Percentiles rank a stretch among this genome's conserved stretches.
These are phyloP conservation scores for Myxozyma vanderwaltii DNA, from an alignment of 805 yeast species.

Conservation along the genomic window DNA sequence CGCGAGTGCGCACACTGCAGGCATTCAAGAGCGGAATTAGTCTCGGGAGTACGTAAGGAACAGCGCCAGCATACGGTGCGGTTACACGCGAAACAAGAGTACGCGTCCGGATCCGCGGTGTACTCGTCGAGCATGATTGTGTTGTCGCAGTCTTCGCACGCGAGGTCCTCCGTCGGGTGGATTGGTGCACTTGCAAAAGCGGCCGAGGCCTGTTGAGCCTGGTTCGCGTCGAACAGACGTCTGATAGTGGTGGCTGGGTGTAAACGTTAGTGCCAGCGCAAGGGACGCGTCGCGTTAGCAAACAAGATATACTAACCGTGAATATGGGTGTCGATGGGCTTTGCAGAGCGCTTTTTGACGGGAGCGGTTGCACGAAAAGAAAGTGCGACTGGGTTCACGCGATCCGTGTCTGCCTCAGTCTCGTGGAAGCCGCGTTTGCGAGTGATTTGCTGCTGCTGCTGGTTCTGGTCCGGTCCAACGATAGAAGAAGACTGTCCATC, in stretches of 20 bases:
- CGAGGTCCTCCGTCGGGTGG: conserved; percentile 11
- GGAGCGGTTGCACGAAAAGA: conserved; percentile 2
- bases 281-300: neutral
- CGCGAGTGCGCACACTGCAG: conserved; percentile 30
- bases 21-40: conserved; percentile 24
- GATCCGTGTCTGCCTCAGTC: neutral
- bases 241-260: conserved; percentile 16
- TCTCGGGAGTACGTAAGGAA: conserved; percentile 27
- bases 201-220: conserved; percentile 8
- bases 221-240: conserved; percentile 8
- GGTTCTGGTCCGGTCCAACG: neutral
- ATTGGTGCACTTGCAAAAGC: neutral
- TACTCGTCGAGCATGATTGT: conserved; percentile 28
- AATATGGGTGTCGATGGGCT: conserved; percentile 28
- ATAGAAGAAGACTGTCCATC: neutral
- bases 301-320: conserved; percentile 10
- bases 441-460: conserved; percentile 34
- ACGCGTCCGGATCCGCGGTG: conserved; percentile 26
- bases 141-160: conserved; percentile 34
- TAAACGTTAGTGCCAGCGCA: neutral
- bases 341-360: conserved; percentile 22
- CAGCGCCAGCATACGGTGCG: conserved; percentile 34
- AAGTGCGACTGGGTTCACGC: neutral
- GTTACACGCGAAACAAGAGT: conserved; percentile 27
- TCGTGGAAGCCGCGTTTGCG: conserved; percentile 49